phyloP scores from a whole-genome alignment of 768 basidiomycete genomes.

The Punctularia strigosozonata region DNA sequence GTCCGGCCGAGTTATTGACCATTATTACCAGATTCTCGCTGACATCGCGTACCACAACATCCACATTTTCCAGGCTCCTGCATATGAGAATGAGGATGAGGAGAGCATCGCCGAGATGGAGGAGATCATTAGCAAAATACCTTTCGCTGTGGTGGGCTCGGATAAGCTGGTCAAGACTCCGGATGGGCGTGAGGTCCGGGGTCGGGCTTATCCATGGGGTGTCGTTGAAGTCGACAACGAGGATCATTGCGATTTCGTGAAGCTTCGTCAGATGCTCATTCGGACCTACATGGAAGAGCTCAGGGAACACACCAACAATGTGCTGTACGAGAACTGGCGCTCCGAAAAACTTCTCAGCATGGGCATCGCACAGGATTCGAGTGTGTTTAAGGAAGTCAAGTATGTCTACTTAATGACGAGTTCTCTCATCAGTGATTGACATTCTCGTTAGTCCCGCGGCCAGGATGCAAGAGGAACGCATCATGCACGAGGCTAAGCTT shows the following conservation, averaged over 20 bases:
- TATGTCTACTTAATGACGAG: conserved; percentile 29
- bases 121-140: conserved; percentile 96
- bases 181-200: conserved; percentile 88
- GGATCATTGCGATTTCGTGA: conserved; percentile 98
- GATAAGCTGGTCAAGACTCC: conserved; percentile 70
- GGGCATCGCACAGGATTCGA: conserved; percentile 96
- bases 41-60: conserved; percentile 96
- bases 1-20: conserved; percentile 1
- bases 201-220: conserved; percentile 97
- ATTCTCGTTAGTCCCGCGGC: conserved; percentile 67
- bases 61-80: conserved; percentile 95
- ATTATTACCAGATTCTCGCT: conserved; percentile 54
- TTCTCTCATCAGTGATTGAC: conserved; percentile 1
- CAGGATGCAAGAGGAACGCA: conserved; percentile 91
- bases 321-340: conserved; percentile 97
- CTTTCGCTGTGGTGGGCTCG: conserved; percentile 96
- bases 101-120: conserved; percentile 96
- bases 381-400: conserved; percentile 99
- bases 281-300: conserved; percentile 99
- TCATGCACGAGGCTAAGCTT: conserved; percentile 93
- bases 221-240: conserved; percentile 99
- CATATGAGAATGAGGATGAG: conserved; percentile 97
- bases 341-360: conserved; percentile 92
- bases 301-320: conserved; percentile 91
- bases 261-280: conserved; percentile 98